Conservation (phyloP, 257 asterid species). For the Przewalskia tangutica region DNA sequence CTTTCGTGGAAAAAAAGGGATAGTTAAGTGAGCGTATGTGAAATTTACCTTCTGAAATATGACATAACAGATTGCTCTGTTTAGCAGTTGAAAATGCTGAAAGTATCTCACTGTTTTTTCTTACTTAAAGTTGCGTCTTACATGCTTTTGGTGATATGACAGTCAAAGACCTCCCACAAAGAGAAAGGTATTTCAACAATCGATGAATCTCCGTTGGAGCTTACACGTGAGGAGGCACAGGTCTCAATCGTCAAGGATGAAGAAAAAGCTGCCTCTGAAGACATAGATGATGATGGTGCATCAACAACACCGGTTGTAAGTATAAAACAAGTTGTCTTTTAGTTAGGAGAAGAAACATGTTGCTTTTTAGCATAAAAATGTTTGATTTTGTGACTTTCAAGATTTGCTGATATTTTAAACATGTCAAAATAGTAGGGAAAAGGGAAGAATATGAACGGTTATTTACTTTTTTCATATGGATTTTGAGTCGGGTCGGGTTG, state of each 20-base stretch:
- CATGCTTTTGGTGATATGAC: conserved; percentile 6
- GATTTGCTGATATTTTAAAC: too few relatives aligned
- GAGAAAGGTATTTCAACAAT: conserved; percentile 14
- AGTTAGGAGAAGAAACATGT: too few relatives aligned
- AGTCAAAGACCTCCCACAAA: conserved; percentile 19
- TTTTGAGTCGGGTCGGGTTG: too few relatives aligned
- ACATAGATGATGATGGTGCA: conserved; percentile 11
- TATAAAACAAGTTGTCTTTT: too few relatives aligned
- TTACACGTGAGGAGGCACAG: conserved; percentile 18
- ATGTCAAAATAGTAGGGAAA: too few relatives aligned
- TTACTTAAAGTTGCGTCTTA: neutral
- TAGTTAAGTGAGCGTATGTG: too few relatives aligned
- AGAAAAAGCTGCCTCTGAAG: conserved; percentile 15
- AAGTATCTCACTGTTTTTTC: neutral
- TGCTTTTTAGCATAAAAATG: too few relatives aligned
- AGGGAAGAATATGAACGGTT: too few relatives aligned
- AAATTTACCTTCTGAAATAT: neutral
- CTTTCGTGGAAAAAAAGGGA: too few relatives aligned
- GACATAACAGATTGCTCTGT: neutral
- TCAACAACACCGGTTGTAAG: conserved; percentile 9
- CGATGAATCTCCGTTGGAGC: conserved; percentile 6
- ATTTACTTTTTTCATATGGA: too few relatives aligned
- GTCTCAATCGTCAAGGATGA: conserved; percentile 20
- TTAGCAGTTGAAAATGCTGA: neutral
- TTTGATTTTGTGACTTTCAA: too few relatives aligned